These are phyloP conservation scores for Alternaria gansuensis DNA, from an alignment of 2,329 filamentous ascomycete species.

Conservation along the genomic window DNA sequence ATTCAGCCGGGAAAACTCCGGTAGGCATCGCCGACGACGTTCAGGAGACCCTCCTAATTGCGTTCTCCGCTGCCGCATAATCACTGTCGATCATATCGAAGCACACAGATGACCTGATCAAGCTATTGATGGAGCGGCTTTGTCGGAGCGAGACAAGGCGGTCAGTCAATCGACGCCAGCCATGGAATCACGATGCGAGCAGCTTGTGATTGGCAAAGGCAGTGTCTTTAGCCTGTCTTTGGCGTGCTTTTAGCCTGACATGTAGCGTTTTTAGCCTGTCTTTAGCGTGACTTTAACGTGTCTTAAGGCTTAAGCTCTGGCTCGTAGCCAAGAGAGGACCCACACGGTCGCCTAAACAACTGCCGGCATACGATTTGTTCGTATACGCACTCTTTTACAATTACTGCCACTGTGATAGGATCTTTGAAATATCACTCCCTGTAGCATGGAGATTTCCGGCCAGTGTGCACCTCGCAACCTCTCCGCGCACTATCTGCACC, in stretches of 20 bases:
- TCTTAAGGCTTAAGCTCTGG: not conserved
- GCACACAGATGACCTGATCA: conserved; percentile 24
- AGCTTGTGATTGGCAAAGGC: conserved; percentile 12
- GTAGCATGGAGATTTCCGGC: conserved; percentile 1
- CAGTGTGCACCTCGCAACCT: not conserved
- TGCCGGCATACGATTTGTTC: conserved; percentile 2
- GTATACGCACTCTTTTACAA: not conserved
- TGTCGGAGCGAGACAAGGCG: conserved; percentile 28
- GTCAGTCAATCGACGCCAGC: conserved; percentile 18
- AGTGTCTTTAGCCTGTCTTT: not conserved
- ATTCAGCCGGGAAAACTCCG: conserved; percentile 25
- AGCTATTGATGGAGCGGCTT: conserved; percentile 22
- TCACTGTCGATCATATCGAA: conserved; percentile 22
- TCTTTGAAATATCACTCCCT: not conserved
- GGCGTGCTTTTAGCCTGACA: not conserved
- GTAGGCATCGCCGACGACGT: conserved; percentile 16
- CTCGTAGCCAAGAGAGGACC: conserved; percentile 14
- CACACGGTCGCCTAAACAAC: conserved; percentile 3
- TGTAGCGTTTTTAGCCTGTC: not conserved
- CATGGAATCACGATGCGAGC: conserved; percentile 14
- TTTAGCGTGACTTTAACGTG: too few species aligned
- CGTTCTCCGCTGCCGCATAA: conserved; percentile 14
- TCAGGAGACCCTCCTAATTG: conserved; percentile 19
- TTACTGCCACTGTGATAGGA: not conserved
- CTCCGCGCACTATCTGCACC: not conserved